Percentiles rank a stretch among this genome's conserved stretches.
Evolutionary conservation across 2,329 filamentous ascomycete genomes (phyloP).

Genomic region (Cordyceps farinosa): DNA sequence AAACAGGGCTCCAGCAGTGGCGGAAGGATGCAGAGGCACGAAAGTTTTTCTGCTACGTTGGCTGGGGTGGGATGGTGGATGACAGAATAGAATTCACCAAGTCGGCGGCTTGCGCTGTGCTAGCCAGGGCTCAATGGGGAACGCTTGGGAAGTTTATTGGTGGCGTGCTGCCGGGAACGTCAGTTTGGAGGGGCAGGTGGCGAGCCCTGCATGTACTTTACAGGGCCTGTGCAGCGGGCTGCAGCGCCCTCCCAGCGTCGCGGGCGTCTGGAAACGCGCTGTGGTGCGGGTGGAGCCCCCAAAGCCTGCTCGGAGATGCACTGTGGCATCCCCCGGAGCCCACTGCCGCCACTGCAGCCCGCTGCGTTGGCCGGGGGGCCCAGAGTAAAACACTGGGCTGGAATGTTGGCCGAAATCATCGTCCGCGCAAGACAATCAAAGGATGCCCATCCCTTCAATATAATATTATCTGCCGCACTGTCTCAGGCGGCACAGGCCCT

Average conservation of each 20-base stretch:
- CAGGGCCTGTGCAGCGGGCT: neutral
- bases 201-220: neutral
- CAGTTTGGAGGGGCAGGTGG: neutral
- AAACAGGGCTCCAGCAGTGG: neutral
- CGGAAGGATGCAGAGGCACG: conserved; percentile 3
- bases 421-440: neutral
- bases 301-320: neutral
- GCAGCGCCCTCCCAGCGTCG: neutral
- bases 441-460: neutral
- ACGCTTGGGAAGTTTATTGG: conserved; percentile 2
- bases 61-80: conserved; percentile 1
- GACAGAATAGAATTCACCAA: neutral
- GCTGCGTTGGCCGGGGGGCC: neutral
- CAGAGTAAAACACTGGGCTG: neutral
- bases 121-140: neutral
- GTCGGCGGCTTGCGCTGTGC: neutral
- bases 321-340: neutral
- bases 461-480: neutral
- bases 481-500: neutral
- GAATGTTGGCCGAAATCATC: conserved; percentile 1
- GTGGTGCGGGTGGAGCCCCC: too few relatives aligned
- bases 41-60: neutral
- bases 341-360: neutral
- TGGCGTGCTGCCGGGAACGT: neutral
- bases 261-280: too few relatives aligned